Conservation (phyloP, 768 basidiomycete species). For the Lactarius indigo region DNA sequence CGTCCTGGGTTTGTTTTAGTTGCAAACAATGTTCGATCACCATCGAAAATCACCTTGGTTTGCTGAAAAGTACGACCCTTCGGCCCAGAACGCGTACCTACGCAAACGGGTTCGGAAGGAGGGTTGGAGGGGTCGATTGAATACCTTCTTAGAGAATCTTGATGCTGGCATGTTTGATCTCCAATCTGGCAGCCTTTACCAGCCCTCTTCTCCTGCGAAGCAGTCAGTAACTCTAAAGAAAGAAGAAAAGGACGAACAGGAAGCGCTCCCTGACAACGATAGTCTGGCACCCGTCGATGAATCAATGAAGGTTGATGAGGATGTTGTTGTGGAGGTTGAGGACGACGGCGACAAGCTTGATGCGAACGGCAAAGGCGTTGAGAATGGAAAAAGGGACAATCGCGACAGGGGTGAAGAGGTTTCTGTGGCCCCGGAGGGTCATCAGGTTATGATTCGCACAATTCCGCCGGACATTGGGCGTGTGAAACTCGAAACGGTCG, state of each 20-base stretch:
- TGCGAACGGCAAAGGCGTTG: slow-evolving; percentile 50
- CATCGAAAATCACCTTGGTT: slow-evolving; percentile 97
- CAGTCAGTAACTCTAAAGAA: slow-evolving; percentile 42
- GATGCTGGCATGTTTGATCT: slow-evolving; percentile 85
- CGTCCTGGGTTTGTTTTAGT: slow-evolving; percentile 41
- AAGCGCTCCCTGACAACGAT: slow-evolving; percentile 24
- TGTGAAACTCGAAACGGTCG: slow-evolving; percentile 83
- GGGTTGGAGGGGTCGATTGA: slow-evolving; percentile 75
- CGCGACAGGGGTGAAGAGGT: slow-evolving; percentile 61
- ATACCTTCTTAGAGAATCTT: slow-evolving; percentile 73
- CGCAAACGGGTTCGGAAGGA: slow-evolving; percentile 78
- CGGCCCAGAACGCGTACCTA: slow-evolving; percentile 63
- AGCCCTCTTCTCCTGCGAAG: slow-evolving; percentile 47
- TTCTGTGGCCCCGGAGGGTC: slow-evolving; percentile 64
- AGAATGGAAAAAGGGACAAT: slow-evolving; percentile 46
- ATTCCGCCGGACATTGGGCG: slow-evolving; percentile 93
- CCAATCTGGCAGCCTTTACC: slow-evolving; percentile 60
- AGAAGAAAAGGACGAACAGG: slow-evolving; percentile 42
- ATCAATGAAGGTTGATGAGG: slow-evolving; percentile 73
- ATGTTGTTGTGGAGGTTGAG: slow-evolving; percentile 66
- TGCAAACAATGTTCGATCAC: slow-evolving; percentile 93
- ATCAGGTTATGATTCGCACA: slow-evolving; percentile 92
- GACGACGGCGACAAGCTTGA: slow-evolving; percentile 68
- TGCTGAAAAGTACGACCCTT: slow-evolving; percentile 88
- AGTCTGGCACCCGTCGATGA: slow-evolving; percentile 45